phyloP scores from a whole-genome alignment of 2,329 filamentous ascomycete genomes.

The Chaetomium sp. region DNA sequence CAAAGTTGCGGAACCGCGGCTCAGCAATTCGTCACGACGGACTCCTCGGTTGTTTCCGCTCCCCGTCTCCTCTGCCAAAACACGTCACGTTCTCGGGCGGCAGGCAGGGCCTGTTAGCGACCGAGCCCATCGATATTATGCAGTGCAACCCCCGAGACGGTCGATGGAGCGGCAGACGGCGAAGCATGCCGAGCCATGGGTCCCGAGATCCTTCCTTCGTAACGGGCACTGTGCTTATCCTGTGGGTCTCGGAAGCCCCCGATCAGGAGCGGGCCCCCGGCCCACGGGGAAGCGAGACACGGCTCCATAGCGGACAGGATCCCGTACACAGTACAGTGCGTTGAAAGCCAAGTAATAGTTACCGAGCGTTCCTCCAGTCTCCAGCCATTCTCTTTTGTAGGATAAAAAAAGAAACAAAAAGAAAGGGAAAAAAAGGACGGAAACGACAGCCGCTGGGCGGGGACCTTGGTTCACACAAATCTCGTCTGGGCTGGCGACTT shows the following conservation, averaged over 20 bases:
- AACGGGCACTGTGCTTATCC: conserved; percentile 5
- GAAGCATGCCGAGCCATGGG: conserved; percentile 9
- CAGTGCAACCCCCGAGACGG: conserved; percentile 20
- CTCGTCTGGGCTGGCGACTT: neutral
- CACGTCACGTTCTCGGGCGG: neutral
- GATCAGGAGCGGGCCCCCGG: conserved; percentile 3
- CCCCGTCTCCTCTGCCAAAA: neutral
- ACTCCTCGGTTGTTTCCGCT: neutral
- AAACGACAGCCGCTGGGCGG: neutral
- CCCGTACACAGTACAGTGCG: conserved; percentile 7
- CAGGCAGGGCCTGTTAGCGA: neutral
- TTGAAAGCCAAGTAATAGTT: neutral
- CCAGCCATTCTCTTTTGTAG: neutral
- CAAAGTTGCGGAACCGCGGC: neutral
- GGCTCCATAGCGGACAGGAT: conserved; percentile 4
- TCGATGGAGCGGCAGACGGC: conserved; percentile 10
- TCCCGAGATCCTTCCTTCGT: neutral
- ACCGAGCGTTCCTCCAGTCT: neutral
- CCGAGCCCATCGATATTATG: conserved; percentile 9
- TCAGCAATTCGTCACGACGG: neutral
- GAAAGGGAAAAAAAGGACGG: neutral
- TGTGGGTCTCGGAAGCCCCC: conserved; percentile 8
- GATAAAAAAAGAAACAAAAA: neutral
- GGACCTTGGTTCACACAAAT: neutral
- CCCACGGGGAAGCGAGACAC: conserved; percentile 7